Evolutionary conservation across 495 filamentous ascomycete species (phyloP), one percentile per base, ranked within the genome.

Genomic region (Sphaerosporella brunnea): DNA sequence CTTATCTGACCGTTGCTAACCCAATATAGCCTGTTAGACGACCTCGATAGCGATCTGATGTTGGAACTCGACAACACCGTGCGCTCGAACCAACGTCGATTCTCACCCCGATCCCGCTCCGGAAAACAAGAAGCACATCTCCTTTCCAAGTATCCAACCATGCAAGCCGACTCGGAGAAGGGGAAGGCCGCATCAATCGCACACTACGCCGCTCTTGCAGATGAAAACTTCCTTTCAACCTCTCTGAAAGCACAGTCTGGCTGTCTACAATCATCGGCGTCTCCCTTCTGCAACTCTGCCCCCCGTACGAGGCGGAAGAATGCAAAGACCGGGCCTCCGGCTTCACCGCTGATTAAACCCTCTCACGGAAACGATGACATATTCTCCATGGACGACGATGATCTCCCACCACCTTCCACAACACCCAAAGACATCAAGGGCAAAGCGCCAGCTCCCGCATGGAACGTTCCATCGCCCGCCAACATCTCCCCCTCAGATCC

Each of bases 1-100:
- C 48, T 26, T 41, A 16, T 32, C 26, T 41, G 13, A 4, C 38
- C 37, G 21, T 23, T 46, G 47, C 28, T 38, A 48, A 49, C 35
- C 9, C 32, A 42, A 21, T 48, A 37, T 32, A 78, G 74, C 50
- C 70, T 82, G 25, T 68, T 97, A 5, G 79, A 86, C 52, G 81
- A 84, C 48, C 72, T 97, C n/a, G 84, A 95, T 38, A 73, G 79
- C n/a, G 75, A 86, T 43, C 61, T 95, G 36, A 69, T 95, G 24
- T 44, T 69, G 4, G 82, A 92, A 48, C 70, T 97, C 13, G 82
- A 93, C 59, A 63, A 69, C 18, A 73, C 83, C 23, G 83, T 93
- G 38, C 74, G 78, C 39, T 75, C 79, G 42, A 92, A 93, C 56
- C 88, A 96, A 53, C 61, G 81, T 25, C 72, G 78, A 16, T 77